Evolutionary conservation across 768 basidiomycete genomes (phyloP).

Genomic region (Cyclocybe cylindracea): DNA sequence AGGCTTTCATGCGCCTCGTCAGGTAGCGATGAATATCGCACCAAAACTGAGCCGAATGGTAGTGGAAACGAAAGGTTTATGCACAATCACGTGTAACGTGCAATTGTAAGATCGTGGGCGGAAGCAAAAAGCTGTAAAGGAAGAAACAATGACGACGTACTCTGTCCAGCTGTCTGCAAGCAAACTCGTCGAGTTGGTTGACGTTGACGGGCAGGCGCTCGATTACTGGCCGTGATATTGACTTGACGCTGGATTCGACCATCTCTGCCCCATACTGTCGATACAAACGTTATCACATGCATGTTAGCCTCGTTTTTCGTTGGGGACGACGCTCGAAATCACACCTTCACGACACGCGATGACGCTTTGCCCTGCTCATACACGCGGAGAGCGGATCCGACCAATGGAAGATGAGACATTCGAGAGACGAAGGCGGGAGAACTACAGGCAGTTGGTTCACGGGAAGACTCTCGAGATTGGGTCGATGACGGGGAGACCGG

Average conservation of each 20-base stretch:
- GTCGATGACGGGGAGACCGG: constrained; percentile 8
- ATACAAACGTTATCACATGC: constrained; percentile 20
- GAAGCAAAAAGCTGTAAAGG: constrained; percentile 1
- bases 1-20: too few relatives aligned
- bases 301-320: constrained; percentile 2
- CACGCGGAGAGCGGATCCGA: constrained; percentile 70
- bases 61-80: too few relatives aligned
- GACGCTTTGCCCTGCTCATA: constrained; percentile 88
- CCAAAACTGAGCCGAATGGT: too few relatives aligned
- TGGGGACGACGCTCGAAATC: not conserved
- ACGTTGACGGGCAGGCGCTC: constrained; percentile 75
- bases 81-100: not conserved
- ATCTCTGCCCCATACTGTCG: constrained; percentile 81
- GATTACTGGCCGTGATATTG: constrained; percentile 80
- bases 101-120: constrained; percentile 3
- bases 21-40: too few relatives aligned
- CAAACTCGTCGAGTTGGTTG: constrained; percentile 75
- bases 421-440: constrained; percentile 48
- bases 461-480: constrained; percentile 6
- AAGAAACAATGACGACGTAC: constrained; percentile 42
- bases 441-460: constrained; percentile 9
- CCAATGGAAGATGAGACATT: constrained; percentile 71
- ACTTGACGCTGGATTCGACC: constrained; percentile 80
- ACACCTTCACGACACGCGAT: constrained; percentile 81
- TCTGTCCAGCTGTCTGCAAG: constrained; percentile 81